Evolutionary conservation across 352 stramenopile species (phyloP), one percentile per base, ranked within the genome.

Genomic region (Aphanomyces euteiches): DNA sequence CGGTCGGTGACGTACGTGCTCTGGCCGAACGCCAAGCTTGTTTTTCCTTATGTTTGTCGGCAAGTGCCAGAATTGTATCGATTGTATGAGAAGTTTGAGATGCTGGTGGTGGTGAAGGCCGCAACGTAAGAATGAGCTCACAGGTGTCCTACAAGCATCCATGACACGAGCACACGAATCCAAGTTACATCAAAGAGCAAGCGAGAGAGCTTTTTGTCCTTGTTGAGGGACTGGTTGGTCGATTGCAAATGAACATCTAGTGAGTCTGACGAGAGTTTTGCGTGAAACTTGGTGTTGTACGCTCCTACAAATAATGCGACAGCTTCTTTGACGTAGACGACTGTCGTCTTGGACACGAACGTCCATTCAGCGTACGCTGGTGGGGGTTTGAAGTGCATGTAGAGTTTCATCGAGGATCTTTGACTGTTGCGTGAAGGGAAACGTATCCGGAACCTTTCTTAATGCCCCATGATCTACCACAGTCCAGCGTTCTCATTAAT

Each of bases 301-400:
- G 78, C 73, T 36, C 58, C 58, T 21, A 77, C 66, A 50, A 90
- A 88, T 17, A 63, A 58, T 34, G 19, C 39, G 21, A 90, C 57
- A 21, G 87, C 79, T 6, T 73, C 76, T 28, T 79, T 64, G 17
- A 90, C 71, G 19, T 45, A 21, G 1, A 34, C 48, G 0, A 61
- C 12, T 37, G 13, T 12, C 17, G 10, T 17, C 17, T 70, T 50
- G 37, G 28, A 45, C 36, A 70, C 64, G 28, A 40, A 63, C 38
- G 64, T 70, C 64, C 64, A 70, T 36, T 63, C 64, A 12, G 10
- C 28, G 36, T 70, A n/a, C 8, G 15, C 38, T 8, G 34, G n/a
- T 12, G 19, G 5, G 3, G 64, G 64, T 13, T 50, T 58, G 36
- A 79, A 85, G 76, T 93, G 85, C 59, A 93, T 77, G 72, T 90